Evolutionary conservation across 306 rosid species (phyloP).

Genomic region (Begonia masoniana): DNA sequence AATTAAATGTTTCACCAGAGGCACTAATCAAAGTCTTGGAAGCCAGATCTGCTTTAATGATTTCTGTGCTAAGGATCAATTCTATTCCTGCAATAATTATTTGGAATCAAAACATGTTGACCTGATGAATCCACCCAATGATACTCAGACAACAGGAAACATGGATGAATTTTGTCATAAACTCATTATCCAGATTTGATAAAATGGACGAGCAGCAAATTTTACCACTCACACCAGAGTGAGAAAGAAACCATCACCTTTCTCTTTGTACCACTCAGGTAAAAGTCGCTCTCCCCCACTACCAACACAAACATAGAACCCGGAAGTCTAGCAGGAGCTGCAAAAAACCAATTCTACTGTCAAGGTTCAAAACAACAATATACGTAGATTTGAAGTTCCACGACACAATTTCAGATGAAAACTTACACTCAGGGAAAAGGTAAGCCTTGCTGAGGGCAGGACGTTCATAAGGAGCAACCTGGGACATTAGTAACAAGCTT

Average conservation of each 20-base stretch:
- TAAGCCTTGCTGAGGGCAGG: conserved; percentile 98
- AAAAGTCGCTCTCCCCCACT: conserved; percentile 89
- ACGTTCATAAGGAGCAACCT: conserved; percentile 99
- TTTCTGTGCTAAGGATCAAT: conserved; percentile 69
- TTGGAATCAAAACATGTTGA: conserved; percentile 9
- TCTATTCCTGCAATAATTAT: conserved; percentile 60
- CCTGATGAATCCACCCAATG: conserved; percentile 5
- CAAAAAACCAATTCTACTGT: conserved; percentile 14
- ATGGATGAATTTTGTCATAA: not conserved
- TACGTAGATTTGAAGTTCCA: not conserved
- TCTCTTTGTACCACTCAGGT: conserved; percentile 80
- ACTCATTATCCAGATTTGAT: not conserved
- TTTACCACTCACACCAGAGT: not conserved
- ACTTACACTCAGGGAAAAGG: conserved; percentile 91
- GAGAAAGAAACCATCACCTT: conserved; percentile 37
- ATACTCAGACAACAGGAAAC: not conserved
- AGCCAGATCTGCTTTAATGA: conserved; percentile 70
- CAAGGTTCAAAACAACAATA: not conserved
- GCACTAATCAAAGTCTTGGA: conserved; percentile 56
- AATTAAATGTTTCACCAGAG: conserved; percentile 53
- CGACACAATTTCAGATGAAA: not conserved
- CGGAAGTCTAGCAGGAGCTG: conserved; percentile 99
- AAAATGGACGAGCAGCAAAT: not conserved
- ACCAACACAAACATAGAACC: conserved; percentile 86
- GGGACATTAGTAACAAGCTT: conserved; percentile 8